These are phyloP conservation scores for Diplosphaera chodatii DNA, from an alignment of 139 green algal genomes.

Conservation along the genomic window DNA sequence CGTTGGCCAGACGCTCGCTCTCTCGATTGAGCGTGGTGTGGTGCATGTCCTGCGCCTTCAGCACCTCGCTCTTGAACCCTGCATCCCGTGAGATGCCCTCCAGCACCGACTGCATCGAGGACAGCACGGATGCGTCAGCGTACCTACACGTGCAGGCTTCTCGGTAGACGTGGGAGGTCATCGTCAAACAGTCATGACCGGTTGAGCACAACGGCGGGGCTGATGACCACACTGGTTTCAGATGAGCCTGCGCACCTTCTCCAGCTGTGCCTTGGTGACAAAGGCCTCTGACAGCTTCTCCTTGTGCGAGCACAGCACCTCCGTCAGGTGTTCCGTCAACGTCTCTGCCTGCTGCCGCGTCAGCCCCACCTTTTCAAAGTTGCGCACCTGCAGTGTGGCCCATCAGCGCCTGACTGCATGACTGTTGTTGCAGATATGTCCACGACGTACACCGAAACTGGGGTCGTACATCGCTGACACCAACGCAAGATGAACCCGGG, in stretches of 20 bases:
- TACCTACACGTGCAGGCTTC: too few species aligned
- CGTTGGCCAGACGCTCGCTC: conserved; percentile 74
- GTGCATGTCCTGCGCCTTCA: conserved; percentile 73
- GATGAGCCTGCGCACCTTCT: conserved; percentile 46
- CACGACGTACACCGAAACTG: too few species aligned
- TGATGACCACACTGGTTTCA: too few species aligned
- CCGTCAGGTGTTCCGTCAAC: conserved; percentile 59
- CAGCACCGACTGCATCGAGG: conserved; percentile 46
- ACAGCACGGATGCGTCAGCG: background rate
- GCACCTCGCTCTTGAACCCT: conserved; percentile 70
- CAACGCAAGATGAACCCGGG: too few species aligned
- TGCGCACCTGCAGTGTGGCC: conserved; percentile 36
- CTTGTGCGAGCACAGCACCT: conserved; percentile 60
- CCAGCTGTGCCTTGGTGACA: conserved; percentile 52
- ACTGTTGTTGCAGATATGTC: too few species aligned
- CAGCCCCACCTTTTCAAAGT: conserved; percentile 42
- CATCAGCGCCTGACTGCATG: too few species aligned
- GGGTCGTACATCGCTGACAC: background rate
- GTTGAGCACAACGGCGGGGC: too few species aligned
- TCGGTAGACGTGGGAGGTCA: too few species aligned
- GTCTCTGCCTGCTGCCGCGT: conserved; percentile 51
- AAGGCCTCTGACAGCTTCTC: conserved; percentile 63
- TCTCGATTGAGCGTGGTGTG: conserved; percentile 56
- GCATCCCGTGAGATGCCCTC: conserved; percentile 60
- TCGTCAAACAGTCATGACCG: too few species aligned